Percentiles rank a stretch among this genome's conserved stretches.
Conservation (phyloP, 2,329 filamentous ascomycete genomes). For the Grosmannia penicillata region DNA sequence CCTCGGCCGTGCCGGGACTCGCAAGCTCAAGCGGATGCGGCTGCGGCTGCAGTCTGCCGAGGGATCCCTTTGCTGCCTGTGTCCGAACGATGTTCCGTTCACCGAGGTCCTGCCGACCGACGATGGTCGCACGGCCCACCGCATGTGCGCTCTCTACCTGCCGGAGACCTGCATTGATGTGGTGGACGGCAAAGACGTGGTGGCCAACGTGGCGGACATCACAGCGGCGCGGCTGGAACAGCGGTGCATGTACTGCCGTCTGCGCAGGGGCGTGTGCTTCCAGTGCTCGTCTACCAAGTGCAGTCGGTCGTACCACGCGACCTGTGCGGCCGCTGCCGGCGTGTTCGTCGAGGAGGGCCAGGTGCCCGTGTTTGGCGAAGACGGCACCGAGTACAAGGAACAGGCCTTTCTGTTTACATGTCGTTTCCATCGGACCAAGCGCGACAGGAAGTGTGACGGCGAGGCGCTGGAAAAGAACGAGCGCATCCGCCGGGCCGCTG, state of each 20-base stretch:
- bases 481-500: conserved; percentile 53
- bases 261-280: conserved; percentile 89
- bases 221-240: conserved; percentile 78
- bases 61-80: conserved; percentile 60
- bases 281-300: conserved; percentile 95
- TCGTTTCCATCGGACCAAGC: conserved; percentile 81
- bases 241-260: conserved; percentile 89
- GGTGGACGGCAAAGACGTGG: conserved; percentile 54
- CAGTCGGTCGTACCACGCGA: conserved; percentile 83
- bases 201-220: conserved; percentile 68
- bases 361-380: conserved; percentile 76
- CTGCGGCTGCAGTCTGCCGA: conserved; percentile 37
- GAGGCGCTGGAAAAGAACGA: conserved; percentile 56
- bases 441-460: conserved; percentile 59
- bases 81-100: conserved; percentile 75
- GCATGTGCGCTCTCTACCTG: conserved; percentile 77
- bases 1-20: not conserved
- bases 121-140: conserved; percentile 74
- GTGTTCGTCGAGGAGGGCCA: conserved; percentile 82
- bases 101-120: conserved; percentile 77
- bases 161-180: conserved; percentile 79
- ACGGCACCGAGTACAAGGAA: conserved; percentile 83
- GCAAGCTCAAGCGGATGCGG: conserved; percentile 61
- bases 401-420: conserved; percentile 88
- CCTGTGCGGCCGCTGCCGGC: conserved; percentile 81